Percentiles rank a stretch among this genome's conserved stretches.
phyloP scores from a whole-genome alignment of 495 filamentous ascomycete species.

The Terfezia boudieri region DNA sequence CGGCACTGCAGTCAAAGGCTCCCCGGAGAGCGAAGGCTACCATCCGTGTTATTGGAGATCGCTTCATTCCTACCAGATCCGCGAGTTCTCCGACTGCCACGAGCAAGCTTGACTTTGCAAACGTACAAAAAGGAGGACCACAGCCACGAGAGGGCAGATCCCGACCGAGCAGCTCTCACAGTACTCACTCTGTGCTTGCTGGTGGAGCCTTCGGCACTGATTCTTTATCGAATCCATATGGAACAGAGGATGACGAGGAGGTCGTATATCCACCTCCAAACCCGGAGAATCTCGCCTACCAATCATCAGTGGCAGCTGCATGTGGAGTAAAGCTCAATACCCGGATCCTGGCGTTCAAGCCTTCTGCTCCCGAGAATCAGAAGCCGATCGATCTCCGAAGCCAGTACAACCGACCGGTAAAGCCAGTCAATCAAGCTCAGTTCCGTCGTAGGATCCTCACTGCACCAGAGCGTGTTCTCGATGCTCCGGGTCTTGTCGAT shows the following conservation, averaged over 20 bases:
- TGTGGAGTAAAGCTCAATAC: slow-evolving; percentile 85
- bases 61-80: slow-evolving; percentile 83
- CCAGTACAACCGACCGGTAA: slow-evolving; percentile 94
- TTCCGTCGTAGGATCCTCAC: slow-evolving; percentile 80
- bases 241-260: slow-evolving; percentile 26
- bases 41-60: slow-evolving; percentile 63
- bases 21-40: slow-evolving; percentile 55
- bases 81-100: slow-evolving; percentile 75
- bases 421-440: slow-evolving; percentile 50
- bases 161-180: slow-evolving; percentile 34
- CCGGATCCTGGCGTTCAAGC: slow-evolving; percentile 97
- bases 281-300: slow-evolving; percentile 72
- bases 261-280: slow-evolving; percentile 48
- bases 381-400: slow-evolving; percentile 93
- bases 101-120: slow-evolving; percentile 42
- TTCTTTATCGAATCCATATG: slow-evolving; percentile 11
- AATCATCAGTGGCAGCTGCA: slow-evolving; percentile 73
- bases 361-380: slow-evolving; percentile 81
- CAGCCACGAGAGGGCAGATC: slow-evolving; percentile 28
- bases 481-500: slow-evolving; percentile 85
- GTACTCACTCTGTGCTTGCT: background rate
- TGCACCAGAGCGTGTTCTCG: slow-evolving; percentile 88
- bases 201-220: slow-evolving; percentile 12
- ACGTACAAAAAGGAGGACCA: slow-evolving; percentile 1
- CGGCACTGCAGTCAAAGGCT: background rate